phyloP scores from a whole-genome alignment of 73 alveolate genomes.

The Paramecium octaurelia region DNA sequence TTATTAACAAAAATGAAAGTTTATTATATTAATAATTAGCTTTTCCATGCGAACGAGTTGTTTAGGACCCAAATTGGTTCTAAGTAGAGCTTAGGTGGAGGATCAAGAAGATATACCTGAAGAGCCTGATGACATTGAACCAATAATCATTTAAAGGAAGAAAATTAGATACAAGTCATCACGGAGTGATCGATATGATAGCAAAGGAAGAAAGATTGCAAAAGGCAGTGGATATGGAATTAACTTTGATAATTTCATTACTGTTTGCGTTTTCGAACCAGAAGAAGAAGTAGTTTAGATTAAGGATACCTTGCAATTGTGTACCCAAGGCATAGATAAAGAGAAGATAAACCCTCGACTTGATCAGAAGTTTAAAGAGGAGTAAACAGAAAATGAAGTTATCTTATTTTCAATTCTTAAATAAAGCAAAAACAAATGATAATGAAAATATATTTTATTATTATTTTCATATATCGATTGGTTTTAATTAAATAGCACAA shows the following conservation, averaged over 20 bases:
- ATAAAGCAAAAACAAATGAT: neutral
- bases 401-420: conserved; percentile 17
- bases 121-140: conserved; percentile 33
- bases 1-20: neutral
- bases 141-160: neutral
- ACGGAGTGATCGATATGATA: neutral
- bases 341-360: neutral
- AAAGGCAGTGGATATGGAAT: conserved; percentile 27
- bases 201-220: conserved; percentile 6
- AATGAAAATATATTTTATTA: neutral
- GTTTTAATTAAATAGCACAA: neutral
- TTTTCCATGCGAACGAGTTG: neutral
- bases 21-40: neutral
- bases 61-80: neutral
- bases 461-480: neutral
- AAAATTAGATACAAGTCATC: neutral
- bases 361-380: neutral
- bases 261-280: conserved; percentile 37
- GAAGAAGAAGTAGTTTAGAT: conserved; percentile 18
- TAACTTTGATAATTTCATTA: conserved; percentile 20
- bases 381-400: neutral
- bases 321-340: neutral
- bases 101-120: conserved; percentile 12
- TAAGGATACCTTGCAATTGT: conserved; percentile 14
- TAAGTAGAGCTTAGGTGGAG: neutral